Base-by-base conservation (phyloP, 345 rosid species). In the Syzygium aqueum region DNA sequence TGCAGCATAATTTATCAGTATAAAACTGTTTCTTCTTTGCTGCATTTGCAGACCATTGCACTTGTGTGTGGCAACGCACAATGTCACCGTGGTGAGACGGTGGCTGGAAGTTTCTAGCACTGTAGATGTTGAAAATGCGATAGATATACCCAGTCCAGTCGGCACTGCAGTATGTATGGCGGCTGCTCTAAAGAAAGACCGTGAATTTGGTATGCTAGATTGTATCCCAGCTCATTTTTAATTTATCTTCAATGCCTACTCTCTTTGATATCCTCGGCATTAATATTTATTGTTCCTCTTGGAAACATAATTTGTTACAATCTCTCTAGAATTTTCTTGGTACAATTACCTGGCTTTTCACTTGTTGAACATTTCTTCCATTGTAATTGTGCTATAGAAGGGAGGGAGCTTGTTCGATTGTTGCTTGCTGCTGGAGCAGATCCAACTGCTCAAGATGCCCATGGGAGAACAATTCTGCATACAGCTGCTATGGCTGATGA, bases 81-180 rank as follows among this genome's bases (percentile, higher is more conserved):
- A 96, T 92, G 97, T 97, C 90, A 92, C 97, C 86, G 95, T 96
- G 90, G 95, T 96, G 90, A 95, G 92, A 92, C 94, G 96, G 90
- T 97, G 99, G 99, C 91, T 94, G 85, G 98, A 95, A 92, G 96
- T 95, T 90, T 94, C 99, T 84, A 88, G 93, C 21, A 87, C 87
- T 65, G 94, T 94, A 89, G 99, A 95, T 87, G 92, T 96, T 91
- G 91, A 92, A 84, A 91, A 89, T 86, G 96, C 97, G 28, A 95
- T 97, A 89, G 93, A 96, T 88, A 93, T 95, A 85, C 95, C 96
- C 59, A 93, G 96, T 88, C 94, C 96, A 77, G 93, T 89, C 86
- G 99, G 99, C 88, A 96, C 96, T 88, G 99, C 98, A 87, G 92
- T 97, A 82, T 97, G 98, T 89, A 94, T 96, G 98, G 98, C 98